These are phyloP conservation scores for Coemansia sp. DNA, from an alignment of 192 early-diverging fungal genomes.

Conservation along the genomic window DNA sequence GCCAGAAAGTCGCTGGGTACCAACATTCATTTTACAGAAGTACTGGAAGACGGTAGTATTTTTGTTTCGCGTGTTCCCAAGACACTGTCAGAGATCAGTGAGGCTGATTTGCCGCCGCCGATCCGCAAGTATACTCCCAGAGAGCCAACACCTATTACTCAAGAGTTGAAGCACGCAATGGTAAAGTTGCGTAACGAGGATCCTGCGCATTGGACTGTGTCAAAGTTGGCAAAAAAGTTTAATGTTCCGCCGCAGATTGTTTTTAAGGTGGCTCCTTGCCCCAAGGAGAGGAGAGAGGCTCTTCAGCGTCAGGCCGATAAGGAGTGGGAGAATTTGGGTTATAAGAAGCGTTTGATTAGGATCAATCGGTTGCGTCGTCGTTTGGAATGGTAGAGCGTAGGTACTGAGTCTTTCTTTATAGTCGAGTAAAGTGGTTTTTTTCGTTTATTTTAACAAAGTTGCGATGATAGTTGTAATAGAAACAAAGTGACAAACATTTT, in stretches of 20 bases:
- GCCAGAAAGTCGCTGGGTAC: conserved; percentile 43
- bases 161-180: conserved; percentile 27
- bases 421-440: no score
- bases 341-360: conserved; percentile 48
- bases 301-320: conserved; percentile 36
- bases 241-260: conserved; percentile 31
- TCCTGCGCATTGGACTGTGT: conserved; percentile 49
- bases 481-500: no score
- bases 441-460: no score
- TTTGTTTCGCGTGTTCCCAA: conserved; percentile 51
- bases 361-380: conserved; percentile 52
- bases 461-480: no score
- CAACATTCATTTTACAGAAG: conserved; percentile 45
- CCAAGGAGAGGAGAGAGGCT: conserved; percentile 39
- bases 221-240: conserved; percentile 47
- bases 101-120: conserved; percentile 48
- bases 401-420: no score
- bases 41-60: conserved; percentile 48
- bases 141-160: conserved; percentile 18
- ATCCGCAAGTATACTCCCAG: conserved; percentile 16
- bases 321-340: conserved; percentile 45
- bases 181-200: conserved; percentile 44
- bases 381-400: conserved; percentile 42
- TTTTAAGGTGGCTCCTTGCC: conserved; percentile 27
- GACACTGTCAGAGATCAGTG: conserved; percentile 23